These are phyloP conservation scores for Pyronema domesticum DNA, from an alignment of 495 filamentous ascomycete species.

Conservation along the genomic window DNA sequence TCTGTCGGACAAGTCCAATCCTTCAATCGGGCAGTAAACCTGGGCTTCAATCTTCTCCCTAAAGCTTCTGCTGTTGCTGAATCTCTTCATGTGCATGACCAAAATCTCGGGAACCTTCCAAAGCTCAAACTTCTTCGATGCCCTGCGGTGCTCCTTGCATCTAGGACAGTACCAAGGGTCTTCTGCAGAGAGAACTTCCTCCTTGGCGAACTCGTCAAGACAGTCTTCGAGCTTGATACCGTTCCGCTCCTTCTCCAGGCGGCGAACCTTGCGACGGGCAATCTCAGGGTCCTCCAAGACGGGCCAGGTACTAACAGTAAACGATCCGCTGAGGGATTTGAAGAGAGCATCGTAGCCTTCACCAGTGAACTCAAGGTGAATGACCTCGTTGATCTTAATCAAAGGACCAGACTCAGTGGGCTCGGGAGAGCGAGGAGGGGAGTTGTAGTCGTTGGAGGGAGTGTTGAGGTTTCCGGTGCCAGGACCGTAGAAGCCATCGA, in stretches of 20 bases:
- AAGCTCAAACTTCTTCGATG: constrained; percentile 88
- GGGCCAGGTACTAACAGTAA: constrained; percentile 28
- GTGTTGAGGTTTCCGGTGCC: constrained; percentile 11
- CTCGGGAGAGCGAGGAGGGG: constrained; percentile 12
- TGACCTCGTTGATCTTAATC: constrained; percentile 56
- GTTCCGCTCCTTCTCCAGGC: constrained; percentile 43
- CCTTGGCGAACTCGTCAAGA: constrained; percentile 79
- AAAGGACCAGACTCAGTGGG: constrained; percentile 35
- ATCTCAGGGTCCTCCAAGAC: constrained; percentile 52
- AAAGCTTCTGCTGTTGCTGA: constrained; percentile 56
- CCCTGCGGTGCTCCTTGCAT: constrained; percentile 81
- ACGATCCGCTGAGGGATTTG: constrained; percentile 33
- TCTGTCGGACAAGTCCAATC: constrained; percentile 59
- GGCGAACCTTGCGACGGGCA: constrained; percentile 38
- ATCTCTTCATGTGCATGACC: constrained; percentile 86
- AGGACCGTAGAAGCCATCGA: constrained; percentile 12
- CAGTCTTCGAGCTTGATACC: constrained; percentile 82
- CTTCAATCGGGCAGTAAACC: constrained; percentile 84
- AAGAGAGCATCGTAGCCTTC: constrained; percentile 54
- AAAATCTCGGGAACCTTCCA: constrained; percentile 94
- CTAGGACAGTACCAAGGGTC: constrained; percentile 94
- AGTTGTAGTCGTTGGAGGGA: constrained; percentile 14
- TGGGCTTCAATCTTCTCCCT: constrained; percentile 77
- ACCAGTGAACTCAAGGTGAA: constrained; percentile 68
- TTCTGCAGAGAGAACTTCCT: constrained; percentile 78